A percentile compares a stretch with the other conserved stretches of the same genome.
Evolutionary conservation across 2,329 filamentous ascomycete genomes (phyloP).

Genomic region (Dactylellina sp.): DNA sequence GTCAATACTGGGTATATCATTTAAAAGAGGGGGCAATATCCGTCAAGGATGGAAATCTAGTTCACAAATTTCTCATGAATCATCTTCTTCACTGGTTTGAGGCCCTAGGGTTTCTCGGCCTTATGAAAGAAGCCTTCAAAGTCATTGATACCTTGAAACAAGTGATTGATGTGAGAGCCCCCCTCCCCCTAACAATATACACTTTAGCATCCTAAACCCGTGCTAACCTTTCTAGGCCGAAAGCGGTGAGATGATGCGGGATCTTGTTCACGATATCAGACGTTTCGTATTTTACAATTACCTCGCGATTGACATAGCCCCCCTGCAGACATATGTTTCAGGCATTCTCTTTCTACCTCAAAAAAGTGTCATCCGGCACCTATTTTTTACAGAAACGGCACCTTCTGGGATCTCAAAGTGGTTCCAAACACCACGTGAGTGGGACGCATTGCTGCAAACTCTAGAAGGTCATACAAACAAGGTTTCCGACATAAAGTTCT

Average conservation of each 20-base stretch:
- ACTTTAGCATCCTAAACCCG: too few species aligned
- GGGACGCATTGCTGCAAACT: not conserved
- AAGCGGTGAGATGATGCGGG: not conserved
- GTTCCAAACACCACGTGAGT: too few species aligned
- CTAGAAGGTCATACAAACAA: not conserved
- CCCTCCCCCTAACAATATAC: too few species aligned
- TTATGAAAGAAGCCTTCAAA: constrained; percentile 56
- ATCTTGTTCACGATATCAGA: not conserved
- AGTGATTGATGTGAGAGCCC: constrained; percentile 1
- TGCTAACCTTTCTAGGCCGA: not conserved
- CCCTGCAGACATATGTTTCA: constrained; percentile 5
- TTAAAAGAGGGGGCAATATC: constrained; percentile 59
- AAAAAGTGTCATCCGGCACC: not conserved
- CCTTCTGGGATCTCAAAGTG: not conserved
- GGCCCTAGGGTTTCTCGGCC: constrained; percentile 61
- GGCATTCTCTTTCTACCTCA: not conserved
- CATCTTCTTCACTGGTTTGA: constrained; percentile 64
- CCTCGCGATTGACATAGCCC: not conserved
- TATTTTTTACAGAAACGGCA: not conserved
- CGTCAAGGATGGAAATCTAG: constrained; percentile 60
- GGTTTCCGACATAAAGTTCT: not conserved
- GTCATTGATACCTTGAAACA: constrained; percentile 19
- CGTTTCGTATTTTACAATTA: constrained; percentile 4
- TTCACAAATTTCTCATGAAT: constrained; percentile 61
- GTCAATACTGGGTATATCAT: constrained; percentile 62